Percentiles rank a stretch among this genome's conserved stretches.
Conservation (phyloP, 257 asterid species). For the Primulina huaijiensis region DNA sequence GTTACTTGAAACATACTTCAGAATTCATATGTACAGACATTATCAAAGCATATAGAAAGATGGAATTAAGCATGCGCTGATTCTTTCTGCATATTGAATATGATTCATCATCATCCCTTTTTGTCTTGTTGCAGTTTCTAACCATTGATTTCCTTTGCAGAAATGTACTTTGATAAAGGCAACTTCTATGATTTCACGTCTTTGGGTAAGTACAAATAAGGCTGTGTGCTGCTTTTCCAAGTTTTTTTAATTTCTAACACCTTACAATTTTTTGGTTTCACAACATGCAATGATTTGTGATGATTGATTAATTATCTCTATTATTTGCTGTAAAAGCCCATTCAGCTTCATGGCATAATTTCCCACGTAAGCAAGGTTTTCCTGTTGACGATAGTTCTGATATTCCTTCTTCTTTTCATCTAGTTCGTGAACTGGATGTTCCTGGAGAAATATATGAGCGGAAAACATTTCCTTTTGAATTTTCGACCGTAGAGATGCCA, state of each 20-base stretch:
- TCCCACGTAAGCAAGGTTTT: constrained; percentile 8
- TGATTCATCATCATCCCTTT: not conserved
- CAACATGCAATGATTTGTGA: constrained; percentile 1
- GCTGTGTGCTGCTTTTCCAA: constrained; percentile 2
- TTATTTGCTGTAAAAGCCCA: not conserved
- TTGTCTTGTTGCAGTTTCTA: constrained; percentile 11
- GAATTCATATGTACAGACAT: not conserved
- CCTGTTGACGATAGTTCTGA: constrained; percentile 8
- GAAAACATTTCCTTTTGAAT: constrained; percentile 91
- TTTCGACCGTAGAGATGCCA: constrained; percentile 99
- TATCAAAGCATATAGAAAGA: not conserved
- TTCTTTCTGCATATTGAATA: not conserved
- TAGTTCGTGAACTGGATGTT: constrained; percentile 85
- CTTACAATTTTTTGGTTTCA: not conserved
- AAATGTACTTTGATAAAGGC: constrained; percentile 61
- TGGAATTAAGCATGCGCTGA: not conserved
- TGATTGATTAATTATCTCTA: constrained; percentile 6
- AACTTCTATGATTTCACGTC: constrained; percentile 70
- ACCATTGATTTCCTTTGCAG: constrained; percentile 31
- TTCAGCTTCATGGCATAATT: constrained; percentile 12
- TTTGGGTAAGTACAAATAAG: constrained; percentile 42
- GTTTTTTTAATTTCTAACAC: not conserved
- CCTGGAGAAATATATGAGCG: constrained; percentile 84
- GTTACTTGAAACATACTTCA: constrained; percentile 16
- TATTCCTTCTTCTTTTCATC: constrained; percentile 14